Percentiles rank a stretch among this genome's conserved stretches.
phyloP scores from a whole-genome alignment of 208 protist genomes.

The Acanthamoeba polyphaga region DNA sequence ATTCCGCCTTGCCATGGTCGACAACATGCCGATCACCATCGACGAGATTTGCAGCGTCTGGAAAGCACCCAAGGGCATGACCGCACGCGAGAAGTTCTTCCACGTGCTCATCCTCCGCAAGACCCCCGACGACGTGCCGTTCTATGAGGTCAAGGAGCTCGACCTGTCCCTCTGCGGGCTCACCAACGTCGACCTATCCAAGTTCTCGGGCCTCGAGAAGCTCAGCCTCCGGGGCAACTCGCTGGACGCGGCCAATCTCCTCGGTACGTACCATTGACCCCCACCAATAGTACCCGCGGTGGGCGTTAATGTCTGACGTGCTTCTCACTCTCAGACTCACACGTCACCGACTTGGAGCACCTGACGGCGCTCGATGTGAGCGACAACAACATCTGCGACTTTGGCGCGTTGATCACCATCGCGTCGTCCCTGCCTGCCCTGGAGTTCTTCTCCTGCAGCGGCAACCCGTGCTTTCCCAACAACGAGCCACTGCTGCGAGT shows the following conservation, averaged over 20 bases:
- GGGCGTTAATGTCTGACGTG: not conserved
- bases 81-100: conserved; percentile 57
- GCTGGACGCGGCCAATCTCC: not conserved
- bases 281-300: too few relatives aligned
- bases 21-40: conserved; percentile 50
- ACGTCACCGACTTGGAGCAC: not conserved
- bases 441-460: not conserved
- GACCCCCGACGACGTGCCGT: conserved; percentile 27
- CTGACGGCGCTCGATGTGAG: conserved; percentile 39
- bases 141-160: conserved; percentile 18
- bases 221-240: conserved; percentile 57
- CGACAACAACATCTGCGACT: conserved; percentile 70
- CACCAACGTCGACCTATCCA: conserved; percentile 33
- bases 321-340: not conserved
- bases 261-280: not conserved
- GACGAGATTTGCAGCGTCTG: conserved; percentile 64
- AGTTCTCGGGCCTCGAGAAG: conserved; percentile 40
- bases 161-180: conserved; percentile 53
- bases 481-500: conserved; percentile 50
- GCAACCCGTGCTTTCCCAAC: conserved; percentile 70
- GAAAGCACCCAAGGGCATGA: conserved; percentile 50
- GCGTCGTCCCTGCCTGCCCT: not conserved
- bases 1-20: not conserved
- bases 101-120: conserved; percentile 68
- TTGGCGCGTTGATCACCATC: conserved; percentile 6